Evolutionary conservation across 1,139 yeast species (phyloP).

Genomic region (Suhomyces bokatorum): DNA sequence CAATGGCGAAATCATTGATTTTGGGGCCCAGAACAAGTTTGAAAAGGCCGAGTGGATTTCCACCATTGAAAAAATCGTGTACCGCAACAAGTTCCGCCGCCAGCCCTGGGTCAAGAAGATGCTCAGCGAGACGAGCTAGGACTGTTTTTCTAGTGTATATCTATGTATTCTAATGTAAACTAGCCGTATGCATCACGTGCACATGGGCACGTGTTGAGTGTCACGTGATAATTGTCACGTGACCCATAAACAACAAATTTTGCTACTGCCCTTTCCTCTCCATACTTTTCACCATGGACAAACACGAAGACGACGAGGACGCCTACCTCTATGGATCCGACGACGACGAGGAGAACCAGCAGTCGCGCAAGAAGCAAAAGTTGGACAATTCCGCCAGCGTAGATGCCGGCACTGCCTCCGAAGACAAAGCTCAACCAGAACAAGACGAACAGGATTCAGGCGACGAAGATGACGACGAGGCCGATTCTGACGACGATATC

Average conservation of each 20-base stretch:
- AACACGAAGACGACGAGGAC: slow-evolving; percentile 67
- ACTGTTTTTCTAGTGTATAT: slow-evolving; percentile 4
- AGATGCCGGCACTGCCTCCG: slow-evolving; percentile 13
- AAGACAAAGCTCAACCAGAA: slow-evolving; percentile 16
- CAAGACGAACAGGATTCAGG: slow-evolving; percentile 15
- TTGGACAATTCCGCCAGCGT: not conserved
- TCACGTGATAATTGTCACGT: not conserved
- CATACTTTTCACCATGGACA: slow-evolving; percentile 12
- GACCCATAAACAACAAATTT: not conserved
- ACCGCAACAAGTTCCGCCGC: slow-evolving; percentile 52
- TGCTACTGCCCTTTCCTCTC: not conserved
- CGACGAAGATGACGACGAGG: slow-evolving; percentile 20
- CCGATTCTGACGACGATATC: slow-evolving; percentile 52
- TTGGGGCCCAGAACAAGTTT: slow-evolving; percentile 62
- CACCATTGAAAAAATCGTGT: slow-evolving; percentile 52
- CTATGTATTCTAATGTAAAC: slow-evolving; percentile 9
- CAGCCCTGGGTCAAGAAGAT: slow-evolving; percentile 73
- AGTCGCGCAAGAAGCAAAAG: slow-evolving; percentile 24
- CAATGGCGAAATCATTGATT: slow-evolving; percentile 69
- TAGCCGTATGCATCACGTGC: not conserved
- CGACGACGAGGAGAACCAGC: slow-evolving; percentile 37
- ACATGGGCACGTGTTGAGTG: no score
- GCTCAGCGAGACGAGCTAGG: slow-evolving; percentile 20
- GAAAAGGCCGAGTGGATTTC: slow-evolving; percentile 60
- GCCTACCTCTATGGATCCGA: slow-evolving; percentile 83